A percentile compares a stretch with the other conserved stretches of the same genome.
phyloP scores from a whole-genome alignment of 2,329 filamentous ascomycete species.

The Ophiosphaerella herpotricha region DNA sequence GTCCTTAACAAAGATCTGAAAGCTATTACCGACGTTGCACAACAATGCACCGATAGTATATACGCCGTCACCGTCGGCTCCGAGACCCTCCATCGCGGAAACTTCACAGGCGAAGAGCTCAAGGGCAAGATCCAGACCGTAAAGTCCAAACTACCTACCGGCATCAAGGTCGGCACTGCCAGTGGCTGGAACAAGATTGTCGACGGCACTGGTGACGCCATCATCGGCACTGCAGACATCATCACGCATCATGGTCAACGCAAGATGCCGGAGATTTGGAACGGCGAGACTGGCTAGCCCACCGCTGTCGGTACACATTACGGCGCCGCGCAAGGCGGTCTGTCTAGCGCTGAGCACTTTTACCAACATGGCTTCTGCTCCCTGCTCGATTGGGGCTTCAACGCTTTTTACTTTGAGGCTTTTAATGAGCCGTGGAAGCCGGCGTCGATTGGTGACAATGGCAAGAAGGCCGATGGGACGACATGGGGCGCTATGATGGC shows the following conservation, averaged over 20 bases:
- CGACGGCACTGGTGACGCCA: conserved; percentile 68
- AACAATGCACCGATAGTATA: conserved; percentile 61
- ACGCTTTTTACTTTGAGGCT: conserved; percentile 75
- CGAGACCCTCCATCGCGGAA: conserved; percentile 71
- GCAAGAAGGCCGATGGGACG: conserved; percentile 65
- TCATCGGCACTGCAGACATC: conserved; percentile 66
- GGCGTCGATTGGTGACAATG: conserved; percentile 64
- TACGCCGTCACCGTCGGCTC: conserved; percentile 73
- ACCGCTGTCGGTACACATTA: conserved; percentile 63
- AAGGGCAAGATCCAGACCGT: conserved; percentile 66
- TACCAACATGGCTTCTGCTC: conserved; percentile 67
- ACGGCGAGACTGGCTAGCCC: conserved; percentile 27
- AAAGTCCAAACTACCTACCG: conserved; percentile 57
- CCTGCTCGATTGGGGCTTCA: conserved; percentile 67
- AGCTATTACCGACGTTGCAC: conserved; percentile 58
- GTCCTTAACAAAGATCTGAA: conserved; percentile 65
- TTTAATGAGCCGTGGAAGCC: conserved; percentile 77
- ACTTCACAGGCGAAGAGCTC: conserved; percentile 65
- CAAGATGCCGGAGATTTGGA: conserved; percentile 64
- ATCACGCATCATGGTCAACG: conserved; percentile 68
- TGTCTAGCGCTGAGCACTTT: conserved; percentile 63
- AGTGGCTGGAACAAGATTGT: conserved; percentile 75
- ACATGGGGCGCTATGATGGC: conserved; percentile 71
- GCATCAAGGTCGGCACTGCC: conserved; percentile 66
- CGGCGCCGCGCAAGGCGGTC: conserved; percentile 63